Conservation (phyloP, 805 yeast species). For the Sporopachydermia quercuum region DNA sequence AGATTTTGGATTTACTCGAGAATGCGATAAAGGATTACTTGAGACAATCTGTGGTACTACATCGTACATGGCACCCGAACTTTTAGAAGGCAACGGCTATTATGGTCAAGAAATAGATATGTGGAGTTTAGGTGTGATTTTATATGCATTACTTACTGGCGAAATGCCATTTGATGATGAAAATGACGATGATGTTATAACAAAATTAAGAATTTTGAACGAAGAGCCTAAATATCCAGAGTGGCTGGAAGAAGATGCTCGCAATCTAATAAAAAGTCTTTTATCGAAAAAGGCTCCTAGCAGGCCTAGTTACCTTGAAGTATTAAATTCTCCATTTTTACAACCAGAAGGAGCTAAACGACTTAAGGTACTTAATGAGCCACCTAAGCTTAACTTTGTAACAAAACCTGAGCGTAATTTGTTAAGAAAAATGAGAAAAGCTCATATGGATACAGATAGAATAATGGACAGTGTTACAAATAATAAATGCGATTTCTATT, state of each 20-base stretch:
- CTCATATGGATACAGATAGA: conserved; percentile 49
- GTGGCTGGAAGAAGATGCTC: conserved; percentile 32
- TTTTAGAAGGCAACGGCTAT: conserved; percentile 52
- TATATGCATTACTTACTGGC: conserved; percentile 75
- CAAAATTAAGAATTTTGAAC: conserved; percentile 43
- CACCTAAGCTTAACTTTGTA: conserved; percentile 31
- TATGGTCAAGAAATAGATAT: conserved; percentile 73
- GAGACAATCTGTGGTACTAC: conserved; percentile 90
- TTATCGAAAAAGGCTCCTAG: conserved; percentile 49
- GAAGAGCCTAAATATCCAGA: conserved; percentile 47
- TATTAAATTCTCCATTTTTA: conserved; percentile 36
- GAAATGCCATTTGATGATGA: conserved; percentile 77
- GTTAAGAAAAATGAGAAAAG: conserved; percentile 39
- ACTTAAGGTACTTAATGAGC: conserved; percentile 24
- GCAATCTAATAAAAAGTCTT: conserved; percentile 34
- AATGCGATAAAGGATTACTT: conserved; percentile 41
- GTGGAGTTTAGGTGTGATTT: conserved; percentile 85
- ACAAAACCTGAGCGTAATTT: conserved; percentile 48
- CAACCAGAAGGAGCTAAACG: conserved; percentile 29
- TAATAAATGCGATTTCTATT: conserved; percentile 51
- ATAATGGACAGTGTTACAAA: conserved; percentile 42
- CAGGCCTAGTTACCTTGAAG: conserved; percentile 43
- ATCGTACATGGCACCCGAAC: conserved; percentile 94
- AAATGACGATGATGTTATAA: conserved; percentile 54
- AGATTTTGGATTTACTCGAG: conserved; percentile 92